Base-by-base conservation (phyloP, 1,284 basidiomycete species). In the Ceratobasidium sp. region DNA sequence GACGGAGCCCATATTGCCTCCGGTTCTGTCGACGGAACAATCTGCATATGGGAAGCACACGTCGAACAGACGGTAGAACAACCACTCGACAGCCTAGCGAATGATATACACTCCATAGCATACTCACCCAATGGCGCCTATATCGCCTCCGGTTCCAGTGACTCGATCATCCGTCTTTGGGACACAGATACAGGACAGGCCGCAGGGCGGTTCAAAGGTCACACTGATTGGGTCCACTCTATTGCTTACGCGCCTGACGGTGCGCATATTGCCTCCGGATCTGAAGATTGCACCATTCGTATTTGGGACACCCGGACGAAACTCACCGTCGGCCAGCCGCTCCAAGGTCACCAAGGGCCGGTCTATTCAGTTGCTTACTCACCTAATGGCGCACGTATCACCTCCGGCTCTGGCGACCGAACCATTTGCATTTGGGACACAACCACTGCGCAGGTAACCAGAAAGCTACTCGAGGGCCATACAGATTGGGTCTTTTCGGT, bases 121-220 rank as follows among this genome's bases (percentile, higher is more conserved):
- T 74, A 38, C 61, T 74, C 73, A 1, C 73, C 73, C 14, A 51
- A 59, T 49, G 60, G 69, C 16, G 23, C 25, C 1, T 25, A 60
- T 6, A 36, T 74, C 23, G 70, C 46, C 16, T 74, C 73, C 0
- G 59, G 73, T 49, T 63, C 73, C 4, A 0, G 1, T 4, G 70
- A 74, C 56, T 3, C 18, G 3, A 72, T 70, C 12, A 58, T 74
- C 12, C 54, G 61, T 9, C 28, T 72, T 6, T 74, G 73, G 73
- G 51, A 58, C 30, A 46, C 49, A n/a, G 48, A 42, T 8, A 71
- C 28, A 2, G 73, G 73, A 23, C 14, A 53, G 14, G 18, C 36
- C 4, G 33, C 51, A 16, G 18, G 28, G 6, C 25, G 56, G 12
- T 23, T 71, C 21, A 36, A 16, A n/a, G 63, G 64, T 18, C 72